These are phyloP conservation scores for Fusarium irregulare DNA, from an alignment of 2,329 filamentous ascomycete genomes.

Conservation along the genomic window DNA sequence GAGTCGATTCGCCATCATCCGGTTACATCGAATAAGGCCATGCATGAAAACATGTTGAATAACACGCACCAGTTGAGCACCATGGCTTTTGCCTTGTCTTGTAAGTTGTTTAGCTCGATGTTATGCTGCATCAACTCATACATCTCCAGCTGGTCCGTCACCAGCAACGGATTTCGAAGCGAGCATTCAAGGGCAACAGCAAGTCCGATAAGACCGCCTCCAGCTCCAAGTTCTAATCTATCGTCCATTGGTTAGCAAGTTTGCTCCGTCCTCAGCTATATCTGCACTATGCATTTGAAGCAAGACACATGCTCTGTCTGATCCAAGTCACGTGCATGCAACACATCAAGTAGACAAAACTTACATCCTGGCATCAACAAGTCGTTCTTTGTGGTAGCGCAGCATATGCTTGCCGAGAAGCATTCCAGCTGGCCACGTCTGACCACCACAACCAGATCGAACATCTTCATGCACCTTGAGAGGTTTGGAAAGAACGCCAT, in stretches of 20 bases:
- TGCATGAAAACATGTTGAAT: conserved; percentile 2
- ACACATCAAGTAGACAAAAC: conserved; percentile 19
- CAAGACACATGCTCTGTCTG: neutral
- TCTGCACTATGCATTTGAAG: conserved; percentile 18
- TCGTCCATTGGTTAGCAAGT: conserved; percentile 40
- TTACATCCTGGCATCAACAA: conserved; percentile 78
- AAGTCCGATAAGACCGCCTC: conserved; percentile 85
- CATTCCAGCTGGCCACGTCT: conserved; percentile 95
- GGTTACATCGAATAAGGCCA: conserved; percentile 40
- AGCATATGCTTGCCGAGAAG: conserved; percentile 88
- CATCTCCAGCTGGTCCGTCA: conserved; percentile 93
- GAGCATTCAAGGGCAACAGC: conserved; percentile 68
- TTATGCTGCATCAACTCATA: conserved; percentile 86
- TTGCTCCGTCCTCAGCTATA: conserved; percentile 5
- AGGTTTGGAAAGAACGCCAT: conserved; percentile 75
- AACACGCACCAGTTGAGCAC: conserved; percentile 82
- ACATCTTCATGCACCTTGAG: conserved; percentile 88
- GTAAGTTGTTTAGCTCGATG: conserved; percentile 81
- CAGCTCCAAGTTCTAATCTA: conserved; percentile 91
- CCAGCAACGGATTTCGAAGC: conserved; percentile 68
- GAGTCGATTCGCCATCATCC: conserved; percentile 12
- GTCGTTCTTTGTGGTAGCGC: conserved; percentile 71
- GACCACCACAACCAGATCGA: conserved; percentile 87
- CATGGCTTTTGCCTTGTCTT: conserved; percentile 70
- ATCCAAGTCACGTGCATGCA: conserved; percentile 24